Evolutionary conservation across 2,329 filamentous ascomycete genomes (phyloP), one percentile per base, ranked within the genome.

Genomic region (Dothideomycetidae sp.): DNA sequence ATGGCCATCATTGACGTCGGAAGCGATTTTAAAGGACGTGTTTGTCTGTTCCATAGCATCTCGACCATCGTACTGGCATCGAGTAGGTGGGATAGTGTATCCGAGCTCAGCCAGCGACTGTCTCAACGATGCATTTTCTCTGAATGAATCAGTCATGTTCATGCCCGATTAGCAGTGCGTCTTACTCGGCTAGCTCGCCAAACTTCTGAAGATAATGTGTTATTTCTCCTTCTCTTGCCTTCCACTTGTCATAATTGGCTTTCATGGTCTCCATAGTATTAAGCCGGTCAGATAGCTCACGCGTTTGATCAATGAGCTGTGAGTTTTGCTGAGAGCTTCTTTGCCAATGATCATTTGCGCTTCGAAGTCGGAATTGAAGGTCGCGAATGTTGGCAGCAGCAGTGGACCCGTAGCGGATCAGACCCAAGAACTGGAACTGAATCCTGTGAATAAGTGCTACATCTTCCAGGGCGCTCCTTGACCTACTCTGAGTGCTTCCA

Each of bases 141-240:
- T 26, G 7, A n/a, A 7, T n/a, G n/a, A 26, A 26, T 26, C n/a
- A 26, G 21, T 26, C 21, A n/a, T 7, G n/a, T 7, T 7, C 7
- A 26, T 26, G n/a, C n/a, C n/a, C 7, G 21, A 26, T 7, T 7
- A 26, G 21, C 21, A n/a, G 21, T n/a, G n/a, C 7, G 21, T 26
- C 26, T 21, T 38, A 49, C 46, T 31, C 33, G 10, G 46, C 29
- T 1, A 49, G 26, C 32, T 48, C 50, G 2, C 45, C 44, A 12
- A 52, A 50, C 17, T 53, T 48, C 16, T 45, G 43, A 3, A 52
- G 44, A 10, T 48, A 51, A 15, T 52, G 46, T 5, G 44, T 46
- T 15, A 50, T 29, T 48, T 48, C 32, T 43, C 36, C 29, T 29
- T 45, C 14, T 36, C 42, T 16, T 48, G 39, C 50, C 42, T 39